phyloP scores from a whole-genome alignment of 1,284 basidiomycete genomes.

The Phylloboletellus chloephorus region DNA sequence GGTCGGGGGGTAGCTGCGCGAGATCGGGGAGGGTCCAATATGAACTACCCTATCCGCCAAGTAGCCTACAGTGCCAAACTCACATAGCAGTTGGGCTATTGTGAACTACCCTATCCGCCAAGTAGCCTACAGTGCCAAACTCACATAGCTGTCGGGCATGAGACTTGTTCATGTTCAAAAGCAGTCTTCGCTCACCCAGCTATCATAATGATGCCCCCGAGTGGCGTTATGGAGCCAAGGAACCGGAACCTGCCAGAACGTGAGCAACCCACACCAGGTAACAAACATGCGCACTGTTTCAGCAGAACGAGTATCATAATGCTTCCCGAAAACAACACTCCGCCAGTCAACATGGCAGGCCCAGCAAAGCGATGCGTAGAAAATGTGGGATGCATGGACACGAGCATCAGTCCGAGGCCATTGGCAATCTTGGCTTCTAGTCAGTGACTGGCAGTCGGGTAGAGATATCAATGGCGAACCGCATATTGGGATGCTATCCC shows the following conservation, averaged over 20 bases:
- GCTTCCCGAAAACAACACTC: conserved; percentile 64
- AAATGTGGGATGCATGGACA: conserved; percentile 70
- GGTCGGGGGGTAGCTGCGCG: too few relatives aligned
- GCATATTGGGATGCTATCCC: conserved; percentile 59
- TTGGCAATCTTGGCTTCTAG: conserved; percentile 58
- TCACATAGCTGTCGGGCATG: conserved; percentile 42
- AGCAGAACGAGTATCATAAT: conserved; percentile 63
- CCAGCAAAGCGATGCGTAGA: conserved; percentile 62
- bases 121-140: conserved; percentile 41
- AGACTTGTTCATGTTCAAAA: conserved; percentile 8
- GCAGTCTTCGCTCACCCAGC: conserved; percentile 54
- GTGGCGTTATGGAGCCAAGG: conserved; percentile 71
- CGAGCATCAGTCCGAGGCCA: conserved; percentile 65
- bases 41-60: too few relatives aligned
- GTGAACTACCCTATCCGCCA: too few relatives aligned
- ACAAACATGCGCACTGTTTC: conserved; percentile 38
- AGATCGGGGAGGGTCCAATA: too few relatives aligned
- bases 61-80: conserved; percentile 43
- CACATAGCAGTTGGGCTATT: conserved; percentile 50
- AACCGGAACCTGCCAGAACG: conserved; percentile 45
- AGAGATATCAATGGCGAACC: conserved; percentile 40
- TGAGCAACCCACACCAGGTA: conserved; percentile 5
- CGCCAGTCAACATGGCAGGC: conserved; percentile 61
- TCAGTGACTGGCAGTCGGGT: conserved; percentile 14
- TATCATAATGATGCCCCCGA: conserved; percentile 72